These are phyloP conservation scores for Emergomyces africanus DNA, from an alignment of 2,329 filamentous ascomycete species.

Conservation along the genomic window DNA sequence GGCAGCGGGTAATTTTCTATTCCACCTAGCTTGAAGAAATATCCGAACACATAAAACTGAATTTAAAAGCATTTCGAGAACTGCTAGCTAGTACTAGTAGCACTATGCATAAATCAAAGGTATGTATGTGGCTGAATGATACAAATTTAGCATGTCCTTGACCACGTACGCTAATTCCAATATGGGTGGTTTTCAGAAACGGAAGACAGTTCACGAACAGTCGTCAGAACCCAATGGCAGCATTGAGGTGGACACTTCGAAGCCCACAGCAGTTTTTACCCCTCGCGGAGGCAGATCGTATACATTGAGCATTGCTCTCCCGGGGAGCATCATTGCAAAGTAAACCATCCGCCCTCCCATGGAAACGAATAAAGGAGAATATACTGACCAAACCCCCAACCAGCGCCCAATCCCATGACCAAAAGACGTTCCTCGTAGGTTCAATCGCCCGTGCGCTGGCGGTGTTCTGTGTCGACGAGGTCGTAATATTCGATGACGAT, in stretches of 20 bases:
- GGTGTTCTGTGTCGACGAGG: slow-evolving; percentile 74
- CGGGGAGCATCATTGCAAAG: slow-evolving; percentile 66
- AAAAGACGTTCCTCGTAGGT: slow-evolving; percentile 59
- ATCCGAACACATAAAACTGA: not conserved
- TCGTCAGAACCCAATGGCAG: slow-evolving; percentile 5
- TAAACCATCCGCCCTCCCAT: slow-evolving; percentile 26
- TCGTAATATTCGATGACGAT: slow-evolving; percentile 67
- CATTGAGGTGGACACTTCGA: slow-evolving; percentile 42
- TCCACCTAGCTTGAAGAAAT: not conserved
- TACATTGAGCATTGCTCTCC: slow-evolving; percentile 66
- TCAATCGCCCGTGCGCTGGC: slow-evolving; percentile 69
- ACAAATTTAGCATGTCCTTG: not conserved
- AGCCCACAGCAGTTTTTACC: slow-evolving; percentile 56
- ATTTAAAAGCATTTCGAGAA: not conserved
- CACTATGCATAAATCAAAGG: slow-evolving; percentile 5
- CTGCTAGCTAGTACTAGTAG: too few relatives aligned
- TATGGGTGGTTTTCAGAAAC: slow-evolving; percentile 9
- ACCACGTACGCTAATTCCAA: not conserved
- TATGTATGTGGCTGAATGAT: not conserved
- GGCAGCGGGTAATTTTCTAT: not conserved
- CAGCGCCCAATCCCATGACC: slow-evolving; percentile 60
- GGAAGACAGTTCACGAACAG: slow-evolving; percentile 12
- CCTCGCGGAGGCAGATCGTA: slow-evolving; percentile 52
- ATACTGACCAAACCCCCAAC: not conserved
- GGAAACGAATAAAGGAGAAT: not conserved